These are phyloP conservation scores for Penicillium crystallinum DNA, from an alignment of 495 filamentous ascomycete species.

Conservation along the genomic window DNA sequence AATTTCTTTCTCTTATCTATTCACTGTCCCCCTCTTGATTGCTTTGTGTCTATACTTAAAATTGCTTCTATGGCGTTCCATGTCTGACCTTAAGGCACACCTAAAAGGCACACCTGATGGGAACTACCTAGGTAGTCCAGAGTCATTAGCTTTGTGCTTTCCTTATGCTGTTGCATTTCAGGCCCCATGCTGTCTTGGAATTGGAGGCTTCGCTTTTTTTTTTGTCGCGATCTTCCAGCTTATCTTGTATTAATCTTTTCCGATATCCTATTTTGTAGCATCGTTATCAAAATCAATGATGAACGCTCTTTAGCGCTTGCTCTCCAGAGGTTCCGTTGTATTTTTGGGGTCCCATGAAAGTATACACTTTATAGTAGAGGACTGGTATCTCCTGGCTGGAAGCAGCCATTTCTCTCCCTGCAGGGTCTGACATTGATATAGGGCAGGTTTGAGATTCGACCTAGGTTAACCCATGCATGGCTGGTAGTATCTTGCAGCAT, in stretches of 20 bases:
- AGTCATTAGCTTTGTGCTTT: not conserved
- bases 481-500: not conserved
- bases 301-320: not conserved
- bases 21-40: not conserved
- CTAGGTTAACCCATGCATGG: too few species aligned
- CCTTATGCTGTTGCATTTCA: not conserved
- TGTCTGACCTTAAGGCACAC: constrained; percentile 3
- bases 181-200: not conserved
- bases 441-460: too few species aligned
- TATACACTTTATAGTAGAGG: too few species aligned
- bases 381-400: too few species aligned
- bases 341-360: too few species aligned
- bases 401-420: too few species aligned
- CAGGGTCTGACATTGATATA: too few species aligned
- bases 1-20: constrained; percentile 28
- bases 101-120: too few species aligned
- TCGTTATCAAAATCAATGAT: not conserved
- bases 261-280: not conserved
- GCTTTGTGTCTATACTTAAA: constrained; percentile 9
- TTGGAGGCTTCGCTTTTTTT: not conserved
- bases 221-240: not conserved
- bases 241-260: constrained; percentile 3
- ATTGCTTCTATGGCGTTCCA: constrained; percentile 17
- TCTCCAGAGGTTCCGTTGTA: too few species aligned
- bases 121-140: too few species aligned